phyloP scores from a whole-genome alignment of 331 rosid genomes.

The Malus hybrid region DNA sequence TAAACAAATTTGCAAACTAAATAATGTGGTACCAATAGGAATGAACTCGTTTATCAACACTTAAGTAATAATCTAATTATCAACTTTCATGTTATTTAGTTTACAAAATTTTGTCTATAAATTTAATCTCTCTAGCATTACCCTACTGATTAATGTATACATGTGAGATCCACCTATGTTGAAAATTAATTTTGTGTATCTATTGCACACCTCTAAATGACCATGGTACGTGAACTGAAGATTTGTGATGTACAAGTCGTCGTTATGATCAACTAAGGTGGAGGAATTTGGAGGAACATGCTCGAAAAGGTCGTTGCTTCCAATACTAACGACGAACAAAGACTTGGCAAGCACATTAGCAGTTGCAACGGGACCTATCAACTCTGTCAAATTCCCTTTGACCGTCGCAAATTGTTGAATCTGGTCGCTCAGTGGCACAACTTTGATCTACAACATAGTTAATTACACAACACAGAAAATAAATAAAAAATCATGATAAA shows the following conservation, averaged over 20 bases:
- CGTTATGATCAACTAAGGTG: not conserved
- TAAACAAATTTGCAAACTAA: too few relatives aligned
- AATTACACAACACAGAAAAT: not conserved
- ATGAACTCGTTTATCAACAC: too few relatives aligned
- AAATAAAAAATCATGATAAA: not conserved
- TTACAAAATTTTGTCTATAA: too few relatives aligned
- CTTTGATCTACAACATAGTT: conserved; percentile 25
- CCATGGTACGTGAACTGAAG: conserved; percentile 5
- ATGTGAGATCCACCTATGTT: not conserved
- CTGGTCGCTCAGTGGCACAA: conserved; percentile 21
- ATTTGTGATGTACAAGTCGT: not conserved
- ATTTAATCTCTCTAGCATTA: too few relatives aligned
- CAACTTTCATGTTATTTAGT: too few relatives aligned
- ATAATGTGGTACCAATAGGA: too few relatives aligned
- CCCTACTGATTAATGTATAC: too few relatives aligned
- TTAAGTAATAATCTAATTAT: too few relatives aligned
- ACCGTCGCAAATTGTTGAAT: conserved; percentile 34
- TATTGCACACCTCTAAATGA: conserved; percentile 18
- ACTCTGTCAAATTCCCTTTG: conserved; percentile 10
- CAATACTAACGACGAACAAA: conserved; percentile 38
- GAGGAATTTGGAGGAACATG: not conserved
- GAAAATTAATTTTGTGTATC: not conserved
- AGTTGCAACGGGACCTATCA: conserved; percentile 12
- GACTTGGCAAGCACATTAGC: conserved; percentile 15
- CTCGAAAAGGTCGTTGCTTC: conserved; percentile 44